A percentile compares a stretch with the other conserved stretches of the same genome.
These are phyloP conservation scores for Tribonema minus DNA, from an alignment of 108 stramenopile species.

Conservation along the genomic window DNA sequence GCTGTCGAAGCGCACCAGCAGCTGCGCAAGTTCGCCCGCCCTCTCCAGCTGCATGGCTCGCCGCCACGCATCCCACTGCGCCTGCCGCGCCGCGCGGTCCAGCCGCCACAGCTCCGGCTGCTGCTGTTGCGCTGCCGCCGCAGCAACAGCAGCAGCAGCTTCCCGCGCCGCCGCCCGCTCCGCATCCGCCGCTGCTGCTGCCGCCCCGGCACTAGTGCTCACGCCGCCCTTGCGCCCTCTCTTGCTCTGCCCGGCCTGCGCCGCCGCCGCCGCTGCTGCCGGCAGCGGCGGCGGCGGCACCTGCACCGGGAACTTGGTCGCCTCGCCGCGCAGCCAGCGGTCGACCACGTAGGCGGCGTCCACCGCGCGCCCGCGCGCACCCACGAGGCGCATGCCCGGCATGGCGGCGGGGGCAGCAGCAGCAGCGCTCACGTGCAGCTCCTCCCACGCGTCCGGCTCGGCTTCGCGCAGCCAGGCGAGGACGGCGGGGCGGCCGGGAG, in stretches of 20 bases:
- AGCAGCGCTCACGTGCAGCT: too few species aligned
- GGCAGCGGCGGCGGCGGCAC: background rate
- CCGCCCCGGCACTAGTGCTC: too few species aligned
- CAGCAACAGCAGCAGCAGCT: background rate
- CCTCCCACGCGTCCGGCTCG: too few species aligned
- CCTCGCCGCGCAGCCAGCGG: too few species aligned
- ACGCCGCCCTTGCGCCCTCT: too few species aligned
- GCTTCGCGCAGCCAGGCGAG: too few species aligned
- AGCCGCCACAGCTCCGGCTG: background rate
- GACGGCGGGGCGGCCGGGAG: too few species aligned
- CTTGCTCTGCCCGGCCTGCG: background rate
- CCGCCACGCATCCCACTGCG: slow-evolving; percentile 11
- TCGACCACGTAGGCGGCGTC: too few species aligned
- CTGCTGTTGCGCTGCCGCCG: background rate
- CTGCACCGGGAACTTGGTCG: too few species aligned
- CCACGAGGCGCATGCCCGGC: too few species aligned
- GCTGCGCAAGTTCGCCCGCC: background rate
- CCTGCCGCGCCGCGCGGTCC: background rate
- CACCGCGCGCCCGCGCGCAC: too few species aligned
- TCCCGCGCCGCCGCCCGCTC: background rate
- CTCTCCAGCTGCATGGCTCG: background rate
- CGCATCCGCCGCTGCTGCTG: background rate
- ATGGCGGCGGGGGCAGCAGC: too few species aligned
- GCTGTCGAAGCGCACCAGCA: background rate
- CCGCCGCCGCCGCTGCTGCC: background rate